Conservation (phyloP, 1,284 basidiomycete species). For the Microbotryum saponariae region DNA sequence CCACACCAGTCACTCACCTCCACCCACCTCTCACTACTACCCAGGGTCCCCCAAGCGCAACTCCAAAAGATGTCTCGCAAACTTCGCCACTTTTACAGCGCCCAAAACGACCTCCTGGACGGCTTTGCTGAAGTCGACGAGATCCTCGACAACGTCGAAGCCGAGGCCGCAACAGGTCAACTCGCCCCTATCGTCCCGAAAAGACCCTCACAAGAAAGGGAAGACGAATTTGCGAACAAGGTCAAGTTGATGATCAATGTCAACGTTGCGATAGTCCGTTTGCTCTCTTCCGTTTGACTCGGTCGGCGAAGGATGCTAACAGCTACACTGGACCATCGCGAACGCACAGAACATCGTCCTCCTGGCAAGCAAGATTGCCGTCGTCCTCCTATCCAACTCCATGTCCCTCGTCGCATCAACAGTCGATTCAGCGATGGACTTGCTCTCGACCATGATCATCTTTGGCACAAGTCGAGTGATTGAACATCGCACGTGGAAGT, state of each 20-base stretch:
- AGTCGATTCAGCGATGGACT: conserved; percentile 51
- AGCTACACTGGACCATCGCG: conserved; percentile 19
- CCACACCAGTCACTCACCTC: too few relatives aligned
- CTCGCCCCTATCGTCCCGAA: conserved; percentile 11
- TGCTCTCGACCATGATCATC: conserved; percentile 46
- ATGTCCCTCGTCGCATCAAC: conserved; percentile 51
- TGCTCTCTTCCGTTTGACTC: not conserved
- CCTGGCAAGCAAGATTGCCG: conserved; percentile 47
- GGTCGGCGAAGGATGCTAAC: conserved; percentile 34
- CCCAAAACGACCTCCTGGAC: conserved; percentile 27
- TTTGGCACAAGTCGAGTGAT: conserved; percentile 30
- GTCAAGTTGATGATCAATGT: conserved; percentile 28
- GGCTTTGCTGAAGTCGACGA: conserved; percentile 32
- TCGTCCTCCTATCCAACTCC: conserved; percentile 49
- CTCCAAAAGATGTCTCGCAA: conserved; percentile 20
- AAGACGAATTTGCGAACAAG: conserved; percentile 29
- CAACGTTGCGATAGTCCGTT: conserved; percentile 30
- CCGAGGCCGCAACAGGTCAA: conserved; percentile 22
- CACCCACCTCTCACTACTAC: too few relatives aligned
- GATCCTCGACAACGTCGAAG: conserved; percentile 29
- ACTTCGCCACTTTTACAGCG: conserved; percentile 26
- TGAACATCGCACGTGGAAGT: conserved; percentile 20
- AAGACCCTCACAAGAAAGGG: conserved; percentile 2
- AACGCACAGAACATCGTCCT: conserved; percentile 45
- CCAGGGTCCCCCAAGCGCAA: not conserved